phyloP scores from a whole-genome alignment of 306 rosid species.

The Ormosia emarginata region DNA sequence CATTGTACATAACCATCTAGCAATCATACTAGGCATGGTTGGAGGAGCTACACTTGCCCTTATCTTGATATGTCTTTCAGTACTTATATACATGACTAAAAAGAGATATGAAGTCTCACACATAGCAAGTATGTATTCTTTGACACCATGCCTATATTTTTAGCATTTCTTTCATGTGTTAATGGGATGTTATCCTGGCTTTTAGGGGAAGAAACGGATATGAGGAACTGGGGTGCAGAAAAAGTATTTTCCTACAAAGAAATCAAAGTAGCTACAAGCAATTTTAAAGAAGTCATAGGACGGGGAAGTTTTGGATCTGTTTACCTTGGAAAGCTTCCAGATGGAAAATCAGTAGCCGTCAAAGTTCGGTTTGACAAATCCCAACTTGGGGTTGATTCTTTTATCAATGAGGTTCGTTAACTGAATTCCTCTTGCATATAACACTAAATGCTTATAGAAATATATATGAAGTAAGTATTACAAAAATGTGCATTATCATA shows the following conservation, averaged over 20 bases:
- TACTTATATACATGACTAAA: constrained; percentile 44
- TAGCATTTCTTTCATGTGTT: not conserved
- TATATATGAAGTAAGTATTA: not conserved
- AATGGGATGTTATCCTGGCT: not conserved
- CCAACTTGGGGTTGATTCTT: constrained; percentile 87
- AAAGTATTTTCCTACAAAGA: constrained; percentile 77
- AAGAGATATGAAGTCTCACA: constrained; percentile 44
- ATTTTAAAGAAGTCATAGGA: constrained; percentile 81
- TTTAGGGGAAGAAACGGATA: constrained; percentile 50
- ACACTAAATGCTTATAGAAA: not conserved
- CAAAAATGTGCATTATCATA: constrained; percentile 1
- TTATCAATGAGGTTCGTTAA: constrained; percentile 77
- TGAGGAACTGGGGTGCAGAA: constrained; percentile 80
- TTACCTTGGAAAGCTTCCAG: constrained; percentile 76
- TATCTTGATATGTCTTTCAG: constrained; percentile 37
- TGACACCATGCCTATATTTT: not conserved
- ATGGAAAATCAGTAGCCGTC: constrained; percentile 76
- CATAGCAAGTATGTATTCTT: constrained; percentile 48
- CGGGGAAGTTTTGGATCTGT: constrained; percentile 94
- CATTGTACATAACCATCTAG: constrained; percentile 34
- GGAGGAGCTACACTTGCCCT: constrained; percentile 55
- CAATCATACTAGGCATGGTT: constrained; percentile 47
- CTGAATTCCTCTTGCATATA: constrained; percentile 1
- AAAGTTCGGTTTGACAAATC: constrained; percentile 87
- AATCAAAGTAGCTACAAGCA: constrained; percentile 74